Evolutionary conservation across 1,284 basidiomycete genomes (phyloP).

Genomic region (Ganoderma lingzhi): DNA sequence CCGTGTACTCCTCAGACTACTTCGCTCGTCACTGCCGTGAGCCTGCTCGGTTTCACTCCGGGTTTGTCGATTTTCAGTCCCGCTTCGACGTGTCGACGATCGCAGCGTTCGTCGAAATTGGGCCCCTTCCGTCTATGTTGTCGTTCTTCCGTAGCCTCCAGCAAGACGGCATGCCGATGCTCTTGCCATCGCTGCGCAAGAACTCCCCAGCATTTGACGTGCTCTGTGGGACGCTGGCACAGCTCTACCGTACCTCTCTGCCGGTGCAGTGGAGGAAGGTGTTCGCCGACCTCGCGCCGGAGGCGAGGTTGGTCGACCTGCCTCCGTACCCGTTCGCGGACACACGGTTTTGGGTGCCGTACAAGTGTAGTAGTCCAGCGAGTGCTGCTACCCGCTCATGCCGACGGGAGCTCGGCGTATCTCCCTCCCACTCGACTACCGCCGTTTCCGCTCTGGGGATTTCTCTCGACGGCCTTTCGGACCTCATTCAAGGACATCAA

Average conservation of each 20-base stretch:
- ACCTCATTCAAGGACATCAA: constrained; percentile 63
- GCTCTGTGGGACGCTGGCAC: constrained; percentile 53
- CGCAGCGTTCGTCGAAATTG: constrained; percentile 70
- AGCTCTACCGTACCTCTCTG: constrained; percentile 53
- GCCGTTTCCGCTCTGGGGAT: constrained; percentile 52
- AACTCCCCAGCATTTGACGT: constrained; percentile 52
- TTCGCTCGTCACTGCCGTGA: constrained; percentile 65
- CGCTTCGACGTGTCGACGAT: constrained; percentile 40
- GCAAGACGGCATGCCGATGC: constrained; percentile 38
- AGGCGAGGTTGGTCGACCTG: constrained; percentile 52
- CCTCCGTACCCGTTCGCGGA: constrained; percentile 70
- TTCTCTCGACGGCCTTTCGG: constrained; percentile 51
- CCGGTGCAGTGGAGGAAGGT: constrained; percentile 61
- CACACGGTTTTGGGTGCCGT: constrained; percentile 65
- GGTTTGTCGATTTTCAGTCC: constrained; percentile 50
- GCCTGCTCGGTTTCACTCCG: constrained; percentile 66
- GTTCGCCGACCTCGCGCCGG: constrained; percentile 54
- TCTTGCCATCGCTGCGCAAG: constrained; percentile 59
- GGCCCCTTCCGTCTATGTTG: constrained; percentile 64
- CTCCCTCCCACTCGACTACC: constrained; percentile 46
- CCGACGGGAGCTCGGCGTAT: constrained; percentile 29
- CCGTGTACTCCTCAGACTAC: constrained; percentile 59
- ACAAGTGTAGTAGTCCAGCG: constrained; percentile 42
- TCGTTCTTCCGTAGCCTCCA: constrained; percentile 53
- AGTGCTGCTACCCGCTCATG: background rate